A percentile compares a stretch with the other conserved stretches of the same genome.
phyloP scores from a whole-genome alignment of 768 basidiomycete species.

The Hydnomerulius pinastri region DNA sequence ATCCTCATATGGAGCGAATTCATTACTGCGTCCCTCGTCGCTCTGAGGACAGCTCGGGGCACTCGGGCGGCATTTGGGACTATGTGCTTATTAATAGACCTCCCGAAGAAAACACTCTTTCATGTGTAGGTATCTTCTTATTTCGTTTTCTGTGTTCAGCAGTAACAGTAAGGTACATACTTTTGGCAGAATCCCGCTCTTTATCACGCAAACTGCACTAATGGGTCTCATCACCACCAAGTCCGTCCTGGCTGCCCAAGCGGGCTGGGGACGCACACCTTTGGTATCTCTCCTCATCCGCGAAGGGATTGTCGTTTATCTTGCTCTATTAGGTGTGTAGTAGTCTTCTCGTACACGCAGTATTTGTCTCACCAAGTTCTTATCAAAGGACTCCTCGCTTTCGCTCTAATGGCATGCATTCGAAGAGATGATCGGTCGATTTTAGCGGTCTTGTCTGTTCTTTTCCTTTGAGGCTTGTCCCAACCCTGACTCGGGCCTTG shows the following conservation, averaged over 20 bases:
- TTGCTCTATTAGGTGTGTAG: conserved; percentile 42
- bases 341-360: no score
- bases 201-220: conserved; percentile 39
- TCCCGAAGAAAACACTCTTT: background rate
- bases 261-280: conserved; percentile 42
- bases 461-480: no score
- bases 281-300: conserved; percentile 41
- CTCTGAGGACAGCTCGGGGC: conserved; percentile 32
- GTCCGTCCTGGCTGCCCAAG: conserved; percentile 36
- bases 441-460: no score
- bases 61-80: conserved; percentile 13
- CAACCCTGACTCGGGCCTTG: no score
- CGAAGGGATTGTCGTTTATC: conserved; percentile 47
- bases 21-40: conserved; percentile 25
- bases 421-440: no score
- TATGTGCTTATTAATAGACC: conserved; percentile 3
- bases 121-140: background rate
- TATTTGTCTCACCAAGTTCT: no score
- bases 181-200: conserved; percentile 27
- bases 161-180: background rate
- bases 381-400: no score
- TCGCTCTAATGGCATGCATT: no score
- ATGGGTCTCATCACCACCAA: conserved; percentile 39
- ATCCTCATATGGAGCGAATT: background rate
- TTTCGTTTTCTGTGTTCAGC: background rate